phyloP scores from a whole-genome alignment of 352 stramenopile genomes.

The Globisporangium cylindrosporum region DNA sequence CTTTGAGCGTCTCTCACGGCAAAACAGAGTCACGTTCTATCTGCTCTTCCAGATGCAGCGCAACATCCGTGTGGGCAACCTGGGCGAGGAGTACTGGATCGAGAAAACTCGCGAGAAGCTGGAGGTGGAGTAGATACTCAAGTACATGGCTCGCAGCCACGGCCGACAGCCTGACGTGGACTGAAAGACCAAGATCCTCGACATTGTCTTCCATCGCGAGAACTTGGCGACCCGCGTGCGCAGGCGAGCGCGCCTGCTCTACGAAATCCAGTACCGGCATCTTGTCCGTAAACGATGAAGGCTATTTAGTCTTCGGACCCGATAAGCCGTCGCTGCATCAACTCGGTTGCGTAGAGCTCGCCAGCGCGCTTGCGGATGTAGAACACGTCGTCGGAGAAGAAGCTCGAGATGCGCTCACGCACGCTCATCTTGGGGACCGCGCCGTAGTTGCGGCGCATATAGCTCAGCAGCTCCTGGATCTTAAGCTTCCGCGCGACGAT shows the following conservation, averaged over 20 bases:
- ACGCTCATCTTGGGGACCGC: slow-evolving; percentile 40
- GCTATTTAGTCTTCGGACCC: slow-evolving; percentile 6
- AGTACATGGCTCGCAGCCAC: slow-evolving; percentile 37
- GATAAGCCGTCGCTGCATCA: slow-evolving; percentile 31
- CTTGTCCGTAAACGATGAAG: background rate
- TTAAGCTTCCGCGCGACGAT: slow-evolving; percentile 50
- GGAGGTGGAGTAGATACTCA: slow-evolving; percentile 31
- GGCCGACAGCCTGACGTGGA: slow-evolving; percentile 34
- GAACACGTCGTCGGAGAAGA: slow-evolving; percentile 48
- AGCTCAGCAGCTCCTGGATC: slow-evolving; percentile 46
- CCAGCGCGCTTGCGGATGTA: slow-evolving; percentile 45
- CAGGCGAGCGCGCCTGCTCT: slow-evolving; percentile 36
- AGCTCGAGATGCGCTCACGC: slow-evolving; percentile 33
- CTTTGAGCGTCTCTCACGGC: slow-evolving; percentile 47
- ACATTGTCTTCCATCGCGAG: slow-evolving; percentile 26
- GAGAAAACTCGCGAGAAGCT: slow-evolving; percentile 42
- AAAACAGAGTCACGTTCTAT: slow-evolving; percentile 50
- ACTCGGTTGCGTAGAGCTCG: slow-evolving; percentile 42
- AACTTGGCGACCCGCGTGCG: slow-evolving; percentile 28
- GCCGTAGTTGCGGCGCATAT: slow-evolving; percentile 58
- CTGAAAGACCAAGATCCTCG: slow-evolving; percentile 33
- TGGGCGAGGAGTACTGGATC: slow-evolving; percentile 53
- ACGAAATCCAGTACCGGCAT: slow-evolving; percentile 22
- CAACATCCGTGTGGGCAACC: slow-evolving; percentile 28
- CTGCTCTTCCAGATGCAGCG: slow-evolving; percentile 51